These are phyloP conservation scores for Yamadazyma triangularis DNA, from an alignment of 1,139 yeast species.

Conservation along the genomic window DNA sequence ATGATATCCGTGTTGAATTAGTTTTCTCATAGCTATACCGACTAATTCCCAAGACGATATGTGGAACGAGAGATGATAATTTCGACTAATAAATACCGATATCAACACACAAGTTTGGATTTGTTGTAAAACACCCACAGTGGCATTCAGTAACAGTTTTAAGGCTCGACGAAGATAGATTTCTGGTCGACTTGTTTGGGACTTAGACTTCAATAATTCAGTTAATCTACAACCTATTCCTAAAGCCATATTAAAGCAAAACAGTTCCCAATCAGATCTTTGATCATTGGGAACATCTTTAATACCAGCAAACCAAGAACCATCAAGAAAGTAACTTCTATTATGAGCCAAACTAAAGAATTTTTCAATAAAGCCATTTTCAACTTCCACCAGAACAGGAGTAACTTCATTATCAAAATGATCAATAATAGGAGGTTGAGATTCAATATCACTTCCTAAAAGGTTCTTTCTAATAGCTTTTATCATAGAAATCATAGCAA, in stretches of 20 bases:
- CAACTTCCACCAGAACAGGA: conserved; percentile 5
- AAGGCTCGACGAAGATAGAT: conserved; percentile 10
- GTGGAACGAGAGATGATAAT: conserved; percentile 13
- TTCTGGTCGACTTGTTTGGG: conserved; percentile 12
- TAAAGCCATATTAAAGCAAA: conserved; percentile 10
- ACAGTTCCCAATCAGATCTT: conserved; percentile 10
- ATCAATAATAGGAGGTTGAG: too few species aligned
- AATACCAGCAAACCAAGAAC: conserved; percentile 8
- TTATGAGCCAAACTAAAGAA: conserved; percentile 14
- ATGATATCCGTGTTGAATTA: conserved; percentile 12
- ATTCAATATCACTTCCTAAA: conserved; percentile 3
- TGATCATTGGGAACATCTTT: conserved; percentile 1
- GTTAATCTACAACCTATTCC: conserved; percentile 13
- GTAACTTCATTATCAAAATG: too few species aligned
- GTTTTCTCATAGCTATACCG: conserved; percentile 12
- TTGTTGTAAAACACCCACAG: conserved; percentile 9
- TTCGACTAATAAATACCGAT: conserved; percentile 11
- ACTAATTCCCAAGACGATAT: conserved; percentile 13
- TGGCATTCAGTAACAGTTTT: conserved; percentile 6
- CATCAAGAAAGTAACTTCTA: conserved; percentile 11
- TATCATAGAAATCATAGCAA: conserved; percentile 13
- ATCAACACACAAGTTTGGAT: conserved; percentile 11
- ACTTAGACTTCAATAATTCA: conserved; percentile 9
- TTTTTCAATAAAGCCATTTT: conserved; percentile 7
- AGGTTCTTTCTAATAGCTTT: conserved; percentile 10